Evolutionary conservation across 192 early-diverging fungal genomes (phyloP).

Genomic region (Powellomyces hirtus): DNA sequence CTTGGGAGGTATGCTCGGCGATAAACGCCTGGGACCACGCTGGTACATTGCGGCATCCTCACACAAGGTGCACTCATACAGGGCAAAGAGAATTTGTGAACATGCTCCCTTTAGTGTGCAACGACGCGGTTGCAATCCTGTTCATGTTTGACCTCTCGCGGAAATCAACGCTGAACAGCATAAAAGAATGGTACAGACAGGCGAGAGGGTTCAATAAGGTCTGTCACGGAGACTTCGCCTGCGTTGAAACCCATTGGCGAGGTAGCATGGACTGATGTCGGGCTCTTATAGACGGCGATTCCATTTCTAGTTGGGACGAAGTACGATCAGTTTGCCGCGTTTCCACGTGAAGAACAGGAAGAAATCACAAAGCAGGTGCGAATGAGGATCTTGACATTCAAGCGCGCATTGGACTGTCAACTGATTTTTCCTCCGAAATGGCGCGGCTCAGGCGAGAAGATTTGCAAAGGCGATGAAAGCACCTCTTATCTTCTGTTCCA

Average conservation of each 20-base stretch:
- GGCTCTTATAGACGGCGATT: conserved; percentile 68
- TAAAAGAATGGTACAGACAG: conserved; percentile 97
- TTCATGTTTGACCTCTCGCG: conserved; percentile 96
- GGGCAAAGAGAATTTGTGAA: conserved; percentile 95
- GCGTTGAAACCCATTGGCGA: no score
- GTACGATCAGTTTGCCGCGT: conserved; percentile 88
- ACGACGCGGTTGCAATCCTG: conserved; percentile 90
- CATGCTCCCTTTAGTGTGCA: conserved; percentile 96
- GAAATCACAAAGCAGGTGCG: conserved; percentile 86
- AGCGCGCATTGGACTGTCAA: background rate
- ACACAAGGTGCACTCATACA: conserved; percentile 32
- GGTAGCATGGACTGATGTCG: no score
- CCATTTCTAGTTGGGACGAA: conserved; percentile 96
- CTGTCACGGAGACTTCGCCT: no score
- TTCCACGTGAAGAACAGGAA: conserved; percentile 84
- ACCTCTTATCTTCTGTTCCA: conserved; percentile 91
- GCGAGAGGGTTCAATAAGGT: conserved; percentile 93
- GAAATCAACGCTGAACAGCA: conserved; percentile 85
- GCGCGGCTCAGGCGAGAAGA: conserved; percentile 73
- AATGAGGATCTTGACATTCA: background rate
- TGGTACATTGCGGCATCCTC: background rate
- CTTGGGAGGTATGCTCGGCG: conserved; percentile 80
- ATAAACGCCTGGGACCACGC: no score
- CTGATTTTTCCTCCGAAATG: conserved; percentile 1
- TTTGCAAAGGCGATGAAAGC: conserved; percentile 94